Evolutionary conservation across 768 basidiomycete genomes (phyloP).

Genomic region (Amanita inopinata): DNA sequence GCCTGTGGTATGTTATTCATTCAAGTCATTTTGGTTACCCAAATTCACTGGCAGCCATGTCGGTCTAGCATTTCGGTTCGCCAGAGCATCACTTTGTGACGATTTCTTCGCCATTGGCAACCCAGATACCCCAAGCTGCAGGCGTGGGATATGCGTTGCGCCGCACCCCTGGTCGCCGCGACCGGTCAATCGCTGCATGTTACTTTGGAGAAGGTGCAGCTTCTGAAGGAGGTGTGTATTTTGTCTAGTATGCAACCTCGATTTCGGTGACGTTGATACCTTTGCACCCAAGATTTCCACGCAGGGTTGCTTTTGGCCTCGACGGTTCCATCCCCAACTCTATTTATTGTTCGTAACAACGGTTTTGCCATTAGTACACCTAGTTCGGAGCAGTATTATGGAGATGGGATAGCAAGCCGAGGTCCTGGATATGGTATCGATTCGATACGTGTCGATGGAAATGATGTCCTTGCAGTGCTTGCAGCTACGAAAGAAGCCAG

Average conservation of each 20-base stretch:
- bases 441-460: conserved; percentile 89
- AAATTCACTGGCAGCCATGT: conserved; percentile 12
- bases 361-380: conserved; percentile 96
- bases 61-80: conserved; percentile 72
- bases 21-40: neutral
- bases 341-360: conserved; percentile 75
- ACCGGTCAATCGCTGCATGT: conserved; percentile 72
- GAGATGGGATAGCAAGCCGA: conserved; percentile 87
- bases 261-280: conserved; percentile 1
- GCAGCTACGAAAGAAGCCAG: conserved; percentile 65
- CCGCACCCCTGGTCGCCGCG: conserved; percentile 58
- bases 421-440: conserved; percentile 91
- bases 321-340: conserved; percentile 61
- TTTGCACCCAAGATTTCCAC: conserved; percentile 63
- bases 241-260: neutral
- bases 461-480: conserved; percentile 82
- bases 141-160: conserved; percentile 87
- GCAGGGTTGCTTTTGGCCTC: conserved; percentile 80
- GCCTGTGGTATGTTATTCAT: conserved; percentile 72
- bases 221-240: conserved; percentile 64
- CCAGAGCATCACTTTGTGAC: conserved; percentile 81
- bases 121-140: conserved; percentile 92
- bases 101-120: conserved; percentile 88
- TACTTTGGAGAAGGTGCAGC: conserved; percentile 94
- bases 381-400: conserved; percentile 78